Conservation (phyloP, 163 green algal species). For the Chlamydomonas reinhardtii region DNA sequence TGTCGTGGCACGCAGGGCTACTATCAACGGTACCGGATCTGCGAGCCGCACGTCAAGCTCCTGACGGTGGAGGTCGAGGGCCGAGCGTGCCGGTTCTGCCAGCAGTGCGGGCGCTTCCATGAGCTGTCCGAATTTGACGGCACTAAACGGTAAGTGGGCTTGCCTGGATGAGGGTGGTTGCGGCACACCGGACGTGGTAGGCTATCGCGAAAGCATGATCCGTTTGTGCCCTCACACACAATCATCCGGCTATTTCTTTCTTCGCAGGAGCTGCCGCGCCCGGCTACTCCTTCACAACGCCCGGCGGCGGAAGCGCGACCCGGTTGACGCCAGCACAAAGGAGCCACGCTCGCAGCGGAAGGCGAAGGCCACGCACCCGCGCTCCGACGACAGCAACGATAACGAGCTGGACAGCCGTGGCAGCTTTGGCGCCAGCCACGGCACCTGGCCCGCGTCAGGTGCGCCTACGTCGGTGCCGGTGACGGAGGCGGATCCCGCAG, state of each 20-base stretch:
- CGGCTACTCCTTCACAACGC: slow-evolving; percentile 74
- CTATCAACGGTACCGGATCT: slow-evolving; percentile 77
- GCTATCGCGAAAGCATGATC: too few relatives aligned
- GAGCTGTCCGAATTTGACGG: slow-evolving; percentile 77
- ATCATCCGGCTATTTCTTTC: too few relatives aligned
- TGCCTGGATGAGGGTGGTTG: too few relatives aligned
- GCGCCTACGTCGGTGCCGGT: background rate
- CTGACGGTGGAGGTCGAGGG: slow-evolving; percentile 66
- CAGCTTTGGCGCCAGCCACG: background rate
- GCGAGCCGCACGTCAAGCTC: slow-evolving; percentile 75
- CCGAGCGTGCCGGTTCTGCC: slow-evolving; percentile 80
- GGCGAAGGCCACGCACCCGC: slow-evolving; percentile 18
- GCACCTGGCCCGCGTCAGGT: background rate
- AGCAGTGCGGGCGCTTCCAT: slow-evolving; percentile 87
- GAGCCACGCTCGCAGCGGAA: background rate
- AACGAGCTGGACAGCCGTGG: background rate
- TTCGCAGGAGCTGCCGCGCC: slow-evolving; percentile 70
- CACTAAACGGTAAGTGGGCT: slow-evolving; percentile 62
- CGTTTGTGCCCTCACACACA: too few relatives aligned
- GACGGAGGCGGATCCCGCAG: too few relatives aligned
- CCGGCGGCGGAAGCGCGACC: slow-evolving; percentile 65
- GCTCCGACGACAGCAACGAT: slow-evolving; percentile 36
- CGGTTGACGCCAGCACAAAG: slow-evolving; percentile 6
- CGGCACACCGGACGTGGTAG: too few relatives aligned
- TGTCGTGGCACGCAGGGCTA: slow-evolving; percentile 41